Conservation (phyloP, 768 basidiomycete species). For the Russula earlei region DNA sequence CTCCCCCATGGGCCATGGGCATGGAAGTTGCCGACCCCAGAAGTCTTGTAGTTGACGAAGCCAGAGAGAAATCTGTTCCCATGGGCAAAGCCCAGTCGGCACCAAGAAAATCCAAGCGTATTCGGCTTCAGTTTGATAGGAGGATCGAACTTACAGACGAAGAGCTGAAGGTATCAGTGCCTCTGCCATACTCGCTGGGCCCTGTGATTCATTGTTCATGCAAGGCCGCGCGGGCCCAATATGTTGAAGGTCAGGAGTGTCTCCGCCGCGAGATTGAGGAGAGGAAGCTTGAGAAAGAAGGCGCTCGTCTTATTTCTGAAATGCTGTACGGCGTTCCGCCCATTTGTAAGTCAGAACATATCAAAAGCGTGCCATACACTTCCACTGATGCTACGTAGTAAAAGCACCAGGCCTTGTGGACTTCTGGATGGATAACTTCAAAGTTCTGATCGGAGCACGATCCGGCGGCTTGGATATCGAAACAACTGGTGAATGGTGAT, state of each 20-base stretch:
- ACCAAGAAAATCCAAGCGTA: conserved; percentile 37
- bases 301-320: conserved; percentile 44
- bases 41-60: background rate
- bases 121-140: conserved; percentile 53
- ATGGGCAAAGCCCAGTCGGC: background rate
- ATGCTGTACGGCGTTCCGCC: conserved; percentile 60
- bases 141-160: conserved; percentile 77
- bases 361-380: background rate
- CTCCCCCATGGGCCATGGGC: conserved; percentile 7
- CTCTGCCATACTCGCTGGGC: background rate
- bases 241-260: conserved; percentile 50
- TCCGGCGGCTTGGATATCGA: conserved; percentile 37
- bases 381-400: conserved; percentile 33
- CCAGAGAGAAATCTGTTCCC: background rate
- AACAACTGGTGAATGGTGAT: conserved; percentile 25
- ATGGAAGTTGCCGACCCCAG: background rate
- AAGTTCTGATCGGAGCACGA: conserved; percentile 57
- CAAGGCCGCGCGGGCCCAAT: conserved; percentile 47
- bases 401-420: conserved; percentile 54
- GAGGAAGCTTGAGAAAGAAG: conserved; percentile 50
- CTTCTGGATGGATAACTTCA: conserved; percentile 70
- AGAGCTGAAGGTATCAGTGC: conserved; percentile 52
- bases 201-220: conserved; percentile 27
- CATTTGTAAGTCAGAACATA: conserved; percentile 39
- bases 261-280: conserved; percentile 41